Evolutionary conservation across 2,329 filamentous ascomycete genomes (phyloP).

Genomic region (Cryphonectria parasitica): DNA sequence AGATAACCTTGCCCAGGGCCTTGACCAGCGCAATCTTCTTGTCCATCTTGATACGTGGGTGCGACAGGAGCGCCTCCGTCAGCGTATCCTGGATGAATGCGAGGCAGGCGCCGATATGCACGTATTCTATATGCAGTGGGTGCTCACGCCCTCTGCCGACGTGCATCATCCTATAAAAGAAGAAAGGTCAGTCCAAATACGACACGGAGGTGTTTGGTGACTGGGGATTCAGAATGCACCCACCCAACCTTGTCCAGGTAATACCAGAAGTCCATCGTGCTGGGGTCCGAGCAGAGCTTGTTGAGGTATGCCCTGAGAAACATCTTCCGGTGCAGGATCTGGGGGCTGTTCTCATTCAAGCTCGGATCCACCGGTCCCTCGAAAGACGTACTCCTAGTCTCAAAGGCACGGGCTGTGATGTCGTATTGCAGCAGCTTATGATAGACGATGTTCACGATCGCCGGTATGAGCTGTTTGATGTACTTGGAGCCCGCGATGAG

Average conservation of each 20-base stretch:
- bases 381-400: slow-evolving; percentile 64
- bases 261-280: slow-evolving; percentile 78
- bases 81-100: slow-evolving; percentile 79
- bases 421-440: slow-evolving; percentile 80
- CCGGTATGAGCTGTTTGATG: slow-evolving; percentile 80
- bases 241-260: slow-evolving; percentile 83
- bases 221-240: slow-evolving; percentile 36
- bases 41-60: slow-evolving; percentile 67
- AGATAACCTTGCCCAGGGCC: slow-evolving; percentile 79
- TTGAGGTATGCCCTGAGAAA: slow-evolving; percentile 76
- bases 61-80: slow-evolving; percentile 73
- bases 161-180: slow-evolving; percentile 68
- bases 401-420: slow-evolving; percentile 79
- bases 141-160: slow-evolving; percentile 73
- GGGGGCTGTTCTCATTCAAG: slow-evolving; percentile 69
- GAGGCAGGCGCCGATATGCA: slow-evolving; percentile 74
- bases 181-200: not conserved
- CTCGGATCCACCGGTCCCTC: slow-evolving; percentile 68
- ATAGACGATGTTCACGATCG: slow-evolving; percentile 78
- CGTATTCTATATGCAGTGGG: slow-evolving; percentile 77
- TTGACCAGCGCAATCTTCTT: slow-evolving; percentile 75
- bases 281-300: slow-evolving; percentile 75
- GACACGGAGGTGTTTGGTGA: not conserved
- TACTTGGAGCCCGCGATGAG: slow-evolving; percentile 72
- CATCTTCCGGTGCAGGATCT: slow-evolving; percentile 78